Percentiles rank a stretch among this genome's conserved stretches.
These are phyloP conservation scores for Heterobasidion occidentale DNA, from an alignment of 1,284 basidiomycete genomes.

Conservation along the genomic window DNA sequence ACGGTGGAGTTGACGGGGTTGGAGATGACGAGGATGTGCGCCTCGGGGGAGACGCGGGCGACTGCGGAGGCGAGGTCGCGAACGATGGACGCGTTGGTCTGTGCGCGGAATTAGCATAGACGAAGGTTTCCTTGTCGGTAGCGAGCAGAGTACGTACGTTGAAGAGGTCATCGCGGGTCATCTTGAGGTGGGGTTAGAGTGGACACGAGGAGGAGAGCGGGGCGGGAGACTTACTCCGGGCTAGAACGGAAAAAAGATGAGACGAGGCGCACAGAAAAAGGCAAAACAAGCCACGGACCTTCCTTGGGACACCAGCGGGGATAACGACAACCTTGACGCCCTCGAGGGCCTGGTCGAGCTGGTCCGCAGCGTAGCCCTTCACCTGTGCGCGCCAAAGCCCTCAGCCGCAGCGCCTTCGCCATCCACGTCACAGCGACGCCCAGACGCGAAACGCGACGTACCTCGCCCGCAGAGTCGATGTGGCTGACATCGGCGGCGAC, in stretches of 20 bases:
- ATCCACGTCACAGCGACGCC: neutral
- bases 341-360: constrained; percentile 81
- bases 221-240: constrained; percentile 55
- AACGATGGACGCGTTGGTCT: constrained; percentile 95
- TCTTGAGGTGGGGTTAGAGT: constrained; percentile 38
- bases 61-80: constrained; percentile 90
- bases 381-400: constrained; percentile 38
- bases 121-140: neutral
- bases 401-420: constrained; percentile 2
- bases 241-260: constrained; percentile 30
- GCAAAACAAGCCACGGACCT: constrained; percentile 44
- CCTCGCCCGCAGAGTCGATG: constrained; percentile 85
- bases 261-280: constrained; percentile 2
- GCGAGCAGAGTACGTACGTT: constrained; percentile 54
- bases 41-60: constrained; percentile 82
- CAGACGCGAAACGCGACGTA: constrained; percentile 24
- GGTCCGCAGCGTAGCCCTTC: constrained; percentile 73
- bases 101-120: neutral
- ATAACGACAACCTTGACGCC: constrained; percentile 91
- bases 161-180: constrained; percentile 99
- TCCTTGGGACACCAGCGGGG: constrained; percentile 94
- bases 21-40: constrained; percentile 93
- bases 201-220: constrained; percentile 11
- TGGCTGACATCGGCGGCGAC: constrained; percentile 92
- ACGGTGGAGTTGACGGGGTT: constrained; percentile 97